Evolutionary conservation across 2,329 filamentous ascomycete species (phyloP), one percentile per base, ranked within the genome.

Genomic region (Juglanconis juglandina): DNA sequence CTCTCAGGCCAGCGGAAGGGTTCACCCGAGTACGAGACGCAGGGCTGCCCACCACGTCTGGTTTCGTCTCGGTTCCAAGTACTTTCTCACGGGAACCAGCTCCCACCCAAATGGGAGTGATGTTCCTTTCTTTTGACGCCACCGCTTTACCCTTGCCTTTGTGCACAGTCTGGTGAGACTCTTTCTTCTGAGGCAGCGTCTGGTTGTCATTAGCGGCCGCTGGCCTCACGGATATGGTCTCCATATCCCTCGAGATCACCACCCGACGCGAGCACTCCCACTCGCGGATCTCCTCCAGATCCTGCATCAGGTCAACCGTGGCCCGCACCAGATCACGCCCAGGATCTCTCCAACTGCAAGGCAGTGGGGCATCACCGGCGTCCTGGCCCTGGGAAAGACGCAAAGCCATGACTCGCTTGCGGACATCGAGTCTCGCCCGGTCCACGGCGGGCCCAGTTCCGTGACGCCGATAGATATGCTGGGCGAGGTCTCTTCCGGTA

Each of bases 261-360:
- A 55, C 11, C 14, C 30, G 32, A 3, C n/a, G 33, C 24, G 54
- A 42, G 6, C 33, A 13, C 52, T 60, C 58, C 53, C 48, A 53
- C 24, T 17, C n/a, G 24, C 44, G 50, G 33, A 60, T 33, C 39
- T 60, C 47, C 3, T 56, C 53, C 32, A 56, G 47, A 10, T 56
- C 14, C n/a, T 5, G 1, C 13, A 60, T 41, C 6, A 60, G n/a
- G 3, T 32, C 46, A 39, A 42, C 35, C 13, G 30, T 49, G 17
- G 13, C 39, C n/a, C 7, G 13, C 10, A 49, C 33, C 9, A 53
- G 8, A 42, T n/a, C 44, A 14, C 5, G 32, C 7, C 17, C n/a
- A 35, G 33, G 17, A 8, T 30, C 13, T 9, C 3, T 9, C 39
- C 13, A 37, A 14, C 44, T 9, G 17, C 10, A 37, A 8, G n/a